Base-by-base conservation (phyloP, 1,284 basidiomycete genomes). In the Fistulinella staudtii region DNA sequence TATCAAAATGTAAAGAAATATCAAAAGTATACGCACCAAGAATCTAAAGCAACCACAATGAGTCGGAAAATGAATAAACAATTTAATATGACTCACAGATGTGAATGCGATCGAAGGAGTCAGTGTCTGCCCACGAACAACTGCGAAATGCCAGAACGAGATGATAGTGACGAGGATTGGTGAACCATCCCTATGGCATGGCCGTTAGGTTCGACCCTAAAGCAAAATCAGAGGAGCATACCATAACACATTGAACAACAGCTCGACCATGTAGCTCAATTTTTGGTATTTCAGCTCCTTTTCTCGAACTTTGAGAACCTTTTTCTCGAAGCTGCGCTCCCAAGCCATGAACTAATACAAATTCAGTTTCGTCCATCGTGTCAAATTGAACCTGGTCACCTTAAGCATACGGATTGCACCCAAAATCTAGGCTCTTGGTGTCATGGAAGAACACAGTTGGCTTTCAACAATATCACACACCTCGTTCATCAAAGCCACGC, bases 381-480 rank as follows among this genome's bases (percentile, higher is more conserved):
- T 9, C 7, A n/a, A 22, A 42, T 29, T 8, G 1, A 36, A 18
- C 6, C 2, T 29, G 34, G 48, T 31, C 43, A 82, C 80, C 74
- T 96, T 95, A 56, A 95, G 79, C 89, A 95, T 94, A n/a, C 91
- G 76, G 50, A 96, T 92, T 3, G 80, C 89, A 39, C 89, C 88
- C 7, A 96, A 71, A 43, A 93, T 80, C 80, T 84, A 47, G 10
- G 33, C 40, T 34, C 37, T 23, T 10, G n/a, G 35, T 17, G 21
- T 45, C 20, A 46, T 28, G 44, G 36, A 28, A 31, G 22, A 23
- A 42, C 18, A 42, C 1, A 0, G 15, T 14, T 29, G 20, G 3
- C 8, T 28, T 28, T 27, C 7, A 31, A 15, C 8, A 17, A 46
- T 21, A 11, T 18, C 27, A 53, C 58, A 27, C 29, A 84, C 81